Conservation (phyloP, 2,329 filamentous ascomycete species). For the Calonectria fujianensis region DNA sequence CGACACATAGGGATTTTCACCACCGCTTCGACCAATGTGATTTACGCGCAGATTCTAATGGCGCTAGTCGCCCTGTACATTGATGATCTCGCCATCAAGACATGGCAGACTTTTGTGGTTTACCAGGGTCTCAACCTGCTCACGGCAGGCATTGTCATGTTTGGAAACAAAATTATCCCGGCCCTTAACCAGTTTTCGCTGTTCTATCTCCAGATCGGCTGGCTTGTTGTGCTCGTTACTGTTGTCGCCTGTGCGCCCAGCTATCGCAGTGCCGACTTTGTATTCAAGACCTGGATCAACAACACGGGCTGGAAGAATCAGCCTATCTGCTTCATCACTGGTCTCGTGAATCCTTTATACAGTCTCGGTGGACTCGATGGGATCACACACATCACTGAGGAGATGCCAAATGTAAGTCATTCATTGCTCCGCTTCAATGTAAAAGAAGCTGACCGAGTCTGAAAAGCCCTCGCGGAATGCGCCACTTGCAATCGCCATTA, state of each 20-base stretch:
- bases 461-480: slow-evolving; percentile 60
- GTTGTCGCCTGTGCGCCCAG: slow-evolving; percentile 67
- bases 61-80: slow-evolving; percentile 65
- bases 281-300: slow-evolving; percentile 72
- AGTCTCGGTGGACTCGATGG: slow-evolving; percentile 68
- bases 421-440: neutral
- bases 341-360: slow-evolving; percentile 69
- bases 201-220: slow-evolving; percentile 68
- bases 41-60: slow-evolving; percentile 65
- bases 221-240: slow-evolving; percentile 68
- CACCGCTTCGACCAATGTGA: slow-evolving; percentile 66
- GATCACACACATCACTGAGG: slow-evolving; percentile 70
- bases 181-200: slow-evolving; percentile 65
- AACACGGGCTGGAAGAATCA: slow-evolving; percentile 72
- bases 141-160: slow-evolving; percentile 67
- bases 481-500: slow-evolving; percentile 64
- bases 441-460: neutral
- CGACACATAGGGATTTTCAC: slow-evolving; percentile 63
- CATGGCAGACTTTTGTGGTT: slow-evolving; percentile 70
- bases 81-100: slow-evolving; percentile 62
- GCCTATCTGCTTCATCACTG: slow-evolving; percentile 70
- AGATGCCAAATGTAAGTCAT: slow-evolving; percentile 67
- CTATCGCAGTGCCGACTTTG: slow-evolving; percentile 67
- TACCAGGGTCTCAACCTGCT: slow-evolving; percentile 66
- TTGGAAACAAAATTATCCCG: slow-evolving; percentile 67